Evolutionary conservation across 2,329 filamentous ascomycete genomes (phyloP).

Genomic region (Pestalotiopsis sp.): DNA sequence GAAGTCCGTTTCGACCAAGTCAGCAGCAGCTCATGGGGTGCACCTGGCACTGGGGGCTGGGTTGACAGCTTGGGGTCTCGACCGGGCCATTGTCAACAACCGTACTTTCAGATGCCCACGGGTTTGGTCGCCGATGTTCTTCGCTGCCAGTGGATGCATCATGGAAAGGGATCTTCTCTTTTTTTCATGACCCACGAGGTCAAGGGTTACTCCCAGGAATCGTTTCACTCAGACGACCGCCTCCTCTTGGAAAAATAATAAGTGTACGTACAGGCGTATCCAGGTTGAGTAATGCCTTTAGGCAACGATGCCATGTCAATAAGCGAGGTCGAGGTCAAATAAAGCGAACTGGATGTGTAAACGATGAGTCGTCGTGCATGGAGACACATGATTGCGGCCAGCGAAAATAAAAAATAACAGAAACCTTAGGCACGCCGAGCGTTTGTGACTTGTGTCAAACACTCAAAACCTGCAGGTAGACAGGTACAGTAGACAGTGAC

Average conservation of each 20-base stretch:
- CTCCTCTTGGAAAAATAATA: background rate
- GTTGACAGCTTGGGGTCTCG: slow-evolving; percentile 8
- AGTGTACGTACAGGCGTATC: background rate
- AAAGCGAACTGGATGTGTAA: background rate
- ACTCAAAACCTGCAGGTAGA: background rate
- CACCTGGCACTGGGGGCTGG: background rate
- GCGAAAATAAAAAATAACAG: background rate
- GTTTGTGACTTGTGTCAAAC: background rate
- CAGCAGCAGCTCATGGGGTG: background rate
- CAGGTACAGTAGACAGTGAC: too few relatives aligned
- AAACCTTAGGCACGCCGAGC: background rate
- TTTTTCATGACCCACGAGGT: background rate
- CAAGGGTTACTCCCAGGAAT: background rate
- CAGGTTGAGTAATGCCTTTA: background rate
- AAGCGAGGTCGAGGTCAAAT: background rate
- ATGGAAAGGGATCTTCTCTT: background rate
- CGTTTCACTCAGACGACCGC: background rate
- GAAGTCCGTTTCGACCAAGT: background rate
- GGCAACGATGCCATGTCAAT: background rate
- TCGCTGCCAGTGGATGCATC: background rate
- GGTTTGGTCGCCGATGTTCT: background rate
- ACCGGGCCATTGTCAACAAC: slow-evolving; percentile 2
- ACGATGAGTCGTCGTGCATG: background rate
- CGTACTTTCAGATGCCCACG: background rate
- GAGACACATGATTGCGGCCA: background rate